Evolutionary conservation across 495 filamentous ascomycete genomes (phyloP).

Genomic region (Entonaema liquescens): DNA sequence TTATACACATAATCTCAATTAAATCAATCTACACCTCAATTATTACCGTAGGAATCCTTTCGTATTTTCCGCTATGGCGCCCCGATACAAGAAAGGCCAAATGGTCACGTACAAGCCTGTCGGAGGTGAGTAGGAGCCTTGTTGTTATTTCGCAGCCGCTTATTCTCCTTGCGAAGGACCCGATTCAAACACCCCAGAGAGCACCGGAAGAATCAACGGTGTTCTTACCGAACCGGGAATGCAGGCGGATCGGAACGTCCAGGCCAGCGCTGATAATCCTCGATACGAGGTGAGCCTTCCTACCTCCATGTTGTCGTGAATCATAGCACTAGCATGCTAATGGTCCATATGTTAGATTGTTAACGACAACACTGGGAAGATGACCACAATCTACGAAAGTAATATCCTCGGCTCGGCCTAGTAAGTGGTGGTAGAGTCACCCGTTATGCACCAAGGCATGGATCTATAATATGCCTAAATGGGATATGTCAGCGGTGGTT

Average conservation of each 20-base stretch:
- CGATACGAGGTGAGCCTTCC: constrained; percentile 48
- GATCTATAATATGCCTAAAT: neutral
- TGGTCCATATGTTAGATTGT: constrained; percentile 40
- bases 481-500: neutral
- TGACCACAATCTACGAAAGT: constrained; percentile 47
- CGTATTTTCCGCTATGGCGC: constrained; percentile 22
- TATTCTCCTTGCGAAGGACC: constrained; percentile 40
- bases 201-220: constrained; percentile 44
- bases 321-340: neutral
- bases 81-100: constrained; percentile 42
- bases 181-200: constrained; percentile 51
- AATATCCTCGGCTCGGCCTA: constrained; percentile 47
- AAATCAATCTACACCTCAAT: too few species aligned
- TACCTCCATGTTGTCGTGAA: neutral
- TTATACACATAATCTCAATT: too few species aligned
- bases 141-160: neutral
- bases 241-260: constrained; percentile 49
- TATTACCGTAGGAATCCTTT: too few species aligned
- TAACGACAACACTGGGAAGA: constrained; percentile 52
- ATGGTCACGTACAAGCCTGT: constrained; percentile 50
- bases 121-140: constrained; percentile 42
- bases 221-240: constrained; percentile 50
- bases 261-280: constrained; percentile 48
- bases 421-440: neutral
- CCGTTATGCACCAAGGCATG: neutral